Conservation (phyloP, 495 filamentous ascomycete genomes). For the Pyronema omphalodes region DNA sequence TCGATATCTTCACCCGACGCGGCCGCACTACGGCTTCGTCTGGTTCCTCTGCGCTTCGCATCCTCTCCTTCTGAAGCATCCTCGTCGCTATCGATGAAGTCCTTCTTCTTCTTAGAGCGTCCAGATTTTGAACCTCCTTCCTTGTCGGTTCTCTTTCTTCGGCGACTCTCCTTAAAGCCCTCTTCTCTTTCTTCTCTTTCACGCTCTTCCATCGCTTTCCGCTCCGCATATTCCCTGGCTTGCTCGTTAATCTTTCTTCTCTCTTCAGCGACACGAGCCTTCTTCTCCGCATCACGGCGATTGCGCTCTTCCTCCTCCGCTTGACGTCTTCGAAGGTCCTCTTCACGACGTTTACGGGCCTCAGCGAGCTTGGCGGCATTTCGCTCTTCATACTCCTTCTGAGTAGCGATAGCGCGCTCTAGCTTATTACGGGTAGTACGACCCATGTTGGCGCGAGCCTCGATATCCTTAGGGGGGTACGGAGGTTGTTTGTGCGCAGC, state of each 20-base stretch:
- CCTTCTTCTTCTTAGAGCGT: slow-evolving; percentile 40
- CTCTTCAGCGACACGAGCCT: slow-evolving; percentile 63
- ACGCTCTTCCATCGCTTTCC: slow-evolving; percentile 54
- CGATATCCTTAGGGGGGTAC: slow-evolving; percentile 74
- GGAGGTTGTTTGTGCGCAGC: slow-evolving; percentile 69
- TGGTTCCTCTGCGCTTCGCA: neutral
- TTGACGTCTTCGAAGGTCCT: slow-evolving; percentile 53
- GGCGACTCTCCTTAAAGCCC: slow-evolving; percentile 58
- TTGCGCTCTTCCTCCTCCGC: slow-evolving; percentile 47
- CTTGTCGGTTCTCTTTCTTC: slow-evolving; percentile 55
- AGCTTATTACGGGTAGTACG: slow-evolving; percentile 81
- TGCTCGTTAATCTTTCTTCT: slow-evolving; percentile 58
- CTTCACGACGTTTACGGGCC: slow-evolving; percentile 57
- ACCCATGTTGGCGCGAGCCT: slow-evolving; percentile 92
- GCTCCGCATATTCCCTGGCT: slow-evolving; percentile 49
- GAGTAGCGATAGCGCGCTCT: slow-evolving; percentile 60
- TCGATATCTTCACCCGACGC: slow-evolving; percentile 31
- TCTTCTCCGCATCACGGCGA: slow-evolving; percentile 47
- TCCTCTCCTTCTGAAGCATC: slow-evolving; percentile 33
- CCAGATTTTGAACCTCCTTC: slow-evolving; percentile 33
- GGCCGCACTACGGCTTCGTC: slow-evolving; percentile 17
- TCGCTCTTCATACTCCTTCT: slow-evolving; percentile 82
- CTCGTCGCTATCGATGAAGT: slow-evolving; percentile 41
- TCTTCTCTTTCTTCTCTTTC: slow-evolving; percentile 46
- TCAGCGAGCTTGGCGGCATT: slow-evolving; percentile 67